Evolutionary conservation across 2,329 filamentous ascomycete genomes (phyloP).

Genomic region (Fulvia fulva): DNA sequence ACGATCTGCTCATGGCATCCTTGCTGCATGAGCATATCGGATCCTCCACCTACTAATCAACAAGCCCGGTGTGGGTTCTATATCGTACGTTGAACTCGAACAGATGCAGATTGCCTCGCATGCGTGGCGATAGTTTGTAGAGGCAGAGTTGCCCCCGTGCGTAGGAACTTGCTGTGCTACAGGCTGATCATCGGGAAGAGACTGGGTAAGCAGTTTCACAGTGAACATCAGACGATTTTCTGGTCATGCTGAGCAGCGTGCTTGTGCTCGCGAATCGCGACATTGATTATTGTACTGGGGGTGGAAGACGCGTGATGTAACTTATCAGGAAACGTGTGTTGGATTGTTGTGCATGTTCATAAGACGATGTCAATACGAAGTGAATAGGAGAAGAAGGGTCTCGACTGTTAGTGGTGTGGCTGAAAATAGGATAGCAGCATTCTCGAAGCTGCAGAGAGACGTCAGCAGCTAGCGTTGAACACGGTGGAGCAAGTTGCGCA

Average conservation of each 20-base stretch:
- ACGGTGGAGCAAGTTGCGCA: background rate
- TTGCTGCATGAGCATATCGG: too few relatives aligned
- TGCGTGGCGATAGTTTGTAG: background rate
- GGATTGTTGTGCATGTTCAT: background rate
- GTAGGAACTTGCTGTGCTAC: background rate
- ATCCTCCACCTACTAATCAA: too few relatives aligned
- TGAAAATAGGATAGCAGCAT: background rate
- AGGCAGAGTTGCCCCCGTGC: background rate
- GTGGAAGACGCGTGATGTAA: too few relatives aligned
- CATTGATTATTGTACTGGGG: too few relatives aligned
- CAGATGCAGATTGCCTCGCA: background rate
- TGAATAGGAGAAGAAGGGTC: background rate
- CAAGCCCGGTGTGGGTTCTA: too few relatives aligned
- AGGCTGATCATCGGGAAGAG: background rate
- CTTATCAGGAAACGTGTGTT: too few relatives aligned
- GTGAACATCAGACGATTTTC: slow-evolving; percentile 1
- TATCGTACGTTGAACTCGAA: background rate
- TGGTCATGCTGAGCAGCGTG: background rate
- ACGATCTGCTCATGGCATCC: too few relatives aligned
- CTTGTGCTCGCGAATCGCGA: background rate
- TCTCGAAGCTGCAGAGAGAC: background rate
- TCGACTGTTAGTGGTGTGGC: background rate
- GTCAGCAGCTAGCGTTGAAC: background rate
- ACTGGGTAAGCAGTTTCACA: background rate
- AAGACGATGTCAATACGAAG: background rate